Base-by-base conservation (phyloP, 805 yeast genomes). In the Zygosaccharomyces lentus region DNA sequence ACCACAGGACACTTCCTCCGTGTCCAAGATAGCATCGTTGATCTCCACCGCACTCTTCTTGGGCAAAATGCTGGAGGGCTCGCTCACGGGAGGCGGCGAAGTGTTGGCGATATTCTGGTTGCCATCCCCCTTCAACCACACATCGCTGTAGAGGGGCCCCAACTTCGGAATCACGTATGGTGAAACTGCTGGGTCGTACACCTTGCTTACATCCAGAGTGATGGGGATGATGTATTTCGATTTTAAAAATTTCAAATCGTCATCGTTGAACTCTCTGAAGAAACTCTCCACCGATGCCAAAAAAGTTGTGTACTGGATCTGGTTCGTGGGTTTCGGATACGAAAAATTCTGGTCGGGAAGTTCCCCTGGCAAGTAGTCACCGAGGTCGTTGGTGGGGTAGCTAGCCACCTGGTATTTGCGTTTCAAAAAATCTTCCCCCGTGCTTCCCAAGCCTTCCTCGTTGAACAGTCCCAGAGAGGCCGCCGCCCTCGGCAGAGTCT, bases 311-410 rank as follows among this genome's bases (percentile, higher is more conserved):
- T 86, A 89, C 59, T 89, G 96, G 13, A 91, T 93, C 68, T 93
- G 99, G 64, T 88, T 91, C 2, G 88, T 67, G 15, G 90, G 90
- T 58, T 90, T 91, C 10, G 82, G 79, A 51, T 81, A 80, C 4
- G 96, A 82, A 46, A 87, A 88, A 65, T 93, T 98, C 46, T 75
- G 76, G 62, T 86, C 81, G 9, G 99, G 99, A 21, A 89, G 82
- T 29, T 74, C 79, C 2, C 99, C 99, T 0, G 99, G 96, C 25
- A 93, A 70, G 50, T 84, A 65, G 45, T 81, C 84, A 53, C 79
- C 73, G 37, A 93, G 69, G 59, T 90, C 96, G 32, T 73, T 73
- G 26, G 81, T 77, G 0, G 99, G 99, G 62, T 81, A 93, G n/a
- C 90, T 81, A 0, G 93, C 86, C 12, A 93, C 99, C 3, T 86